These are phyloP conservation scores for Rhizopogon roseolus DNA, from an alignment of 768 basidiomycete genomes.

Conservation along the genomic window DNA sequence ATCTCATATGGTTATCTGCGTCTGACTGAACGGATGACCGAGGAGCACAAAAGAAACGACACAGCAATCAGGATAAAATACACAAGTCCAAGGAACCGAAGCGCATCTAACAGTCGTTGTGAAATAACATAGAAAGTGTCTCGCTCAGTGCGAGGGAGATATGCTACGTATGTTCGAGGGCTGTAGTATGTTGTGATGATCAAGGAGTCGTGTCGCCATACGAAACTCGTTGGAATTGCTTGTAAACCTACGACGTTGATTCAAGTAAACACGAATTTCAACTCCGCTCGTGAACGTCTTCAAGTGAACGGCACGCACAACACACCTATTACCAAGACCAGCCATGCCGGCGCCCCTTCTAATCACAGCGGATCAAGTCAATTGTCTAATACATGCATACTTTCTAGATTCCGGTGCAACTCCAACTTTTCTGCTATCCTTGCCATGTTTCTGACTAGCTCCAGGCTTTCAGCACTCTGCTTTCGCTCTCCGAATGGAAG, in stretches of 20 bases:
- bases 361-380: slow-evolving; percentile 79
- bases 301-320: neutral
- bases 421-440: neutral
- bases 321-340: no score
- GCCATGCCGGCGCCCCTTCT: slow-evolving; percentile 43
- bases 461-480: slow-evolving; percentile 79
- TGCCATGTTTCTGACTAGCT: slow-evolving; percentile 4
- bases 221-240: no score
- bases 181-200: no score
- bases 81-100: neutral
- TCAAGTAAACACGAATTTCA: neutral
- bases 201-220: no score
- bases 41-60: neutral
- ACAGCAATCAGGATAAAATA: neutral
- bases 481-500: slow-evolving; percentile 74
- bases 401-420: slow-evolving; percentile 71
- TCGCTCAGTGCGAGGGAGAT: no score
- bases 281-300: neutral
- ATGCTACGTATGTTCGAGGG: no score
- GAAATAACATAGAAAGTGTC: no score
- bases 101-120: no score
- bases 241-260: no score
- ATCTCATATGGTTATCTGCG: neutral
- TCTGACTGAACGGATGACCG: neutral
- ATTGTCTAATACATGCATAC: slow-evolving; percentile 81